These are phyloP conservation scores for Torrubiella hemipterigena DNA, from an alignment of 2,329 filamentous ascomycete genomes.

Conservation along the genomic window DNA sequence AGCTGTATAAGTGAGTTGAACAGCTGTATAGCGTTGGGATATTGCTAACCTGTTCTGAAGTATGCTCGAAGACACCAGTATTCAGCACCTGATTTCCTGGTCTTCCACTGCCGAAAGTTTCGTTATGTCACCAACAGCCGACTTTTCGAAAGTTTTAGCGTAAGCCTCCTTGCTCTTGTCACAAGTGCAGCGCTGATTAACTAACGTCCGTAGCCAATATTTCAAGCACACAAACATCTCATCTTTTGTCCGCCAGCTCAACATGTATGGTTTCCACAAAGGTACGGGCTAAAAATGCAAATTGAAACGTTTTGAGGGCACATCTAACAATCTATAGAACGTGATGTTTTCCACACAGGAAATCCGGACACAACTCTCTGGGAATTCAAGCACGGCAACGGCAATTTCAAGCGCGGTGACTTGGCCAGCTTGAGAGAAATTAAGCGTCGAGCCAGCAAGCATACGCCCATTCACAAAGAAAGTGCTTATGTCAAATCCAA, in stretches of 20 bases:
- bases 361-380: constrained; percentile 88
- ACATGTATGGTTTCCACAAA: constrained; percentile 99
- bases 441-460: constrained; percentile 84
- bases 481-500: constrained; percentile 69
- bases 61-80: constrained; percentile 90
- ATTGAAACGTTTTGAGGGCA: too few species aligned
- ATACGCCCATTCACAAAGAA: constrained; percentile 86
- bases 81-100: constrained; percentile 95
- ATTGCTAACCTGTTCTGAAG: constrained; percentile 34
- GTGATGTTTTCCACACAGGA: constrained; percentile 94
- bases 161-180: constrained; percentile 33
- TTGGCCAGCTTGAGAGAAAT: constrained; percentile 86
- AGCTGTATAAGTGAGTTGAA: constrained; percentile 75
- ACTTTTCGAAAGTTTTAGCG: constrained; percentile 97
- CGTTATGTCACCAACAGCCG: constrained; percentile 93
- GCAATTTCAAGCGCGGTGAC: constrained; percentile 93
- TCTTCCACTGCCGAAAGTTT: constrained; percentile 90
- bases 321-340: constrained; percentile 50
- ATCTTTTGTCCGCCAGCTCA: constrained; percentile 92
- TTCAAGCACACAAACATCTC: constrained; percentile 99
- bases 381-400: constrained; percentile 98
- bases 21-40: neutral
- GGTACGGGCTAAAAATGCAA: constrained; percentile 46
- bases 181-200: constrained; percentile 8
- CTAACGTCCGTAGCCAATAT: constrained; percentile 59